Evolutionary conservation across 2,329 filamentous ascomycete species (phyloP).

Genomic region (Teratosphaeria zuluensis): DNA sequence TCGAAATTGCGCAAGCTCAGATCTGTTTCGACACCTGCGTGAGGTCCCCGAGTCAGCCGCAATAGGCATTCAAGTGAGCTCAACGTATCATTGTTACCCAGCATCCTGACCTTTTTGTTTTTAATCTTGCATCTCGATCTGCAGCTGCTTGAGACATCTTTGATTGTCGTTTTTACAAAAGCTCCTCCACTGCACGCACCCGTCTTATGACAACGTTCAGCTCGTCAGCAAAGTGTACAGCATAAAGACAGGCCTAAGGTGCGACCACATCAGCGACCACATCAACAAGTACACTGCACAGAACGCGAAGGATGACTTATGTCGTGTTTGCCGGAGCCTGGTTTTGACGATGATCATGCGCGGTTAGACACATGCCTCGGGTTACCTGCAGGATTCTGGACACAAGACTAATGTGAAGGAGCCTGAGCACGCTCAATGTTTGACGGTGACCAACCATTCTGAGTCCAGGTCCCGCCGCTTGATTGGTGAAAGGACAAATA

Average conservation of each 20-base stretch:
- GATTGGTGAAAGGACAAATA: neutral
- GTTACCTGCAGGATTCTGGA: neutral
- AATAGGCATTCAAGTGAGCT: neutral
- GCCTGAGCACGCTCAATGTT: neutral
- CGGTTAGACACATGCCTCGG: neutral
- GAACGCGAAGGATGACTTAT: slow-evolving; percentile 2
- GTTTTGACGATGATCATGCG: slow-evolving; percentile 2
- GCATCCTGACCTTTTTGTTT: neutral
- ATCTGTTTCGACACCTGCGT: neutral
- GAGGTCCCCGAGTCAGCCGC: neutral
- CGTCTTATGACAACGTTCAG: neutral
- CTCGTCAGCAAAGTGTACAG: neutral
- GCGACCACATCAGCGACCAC: neutral
- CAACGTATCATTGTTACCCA: neutral
- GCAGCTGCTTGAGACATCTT: neutral
- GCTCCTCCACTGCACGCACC: neutral
- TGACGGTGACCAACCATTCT: neutral
- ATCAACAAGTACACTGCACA: neutral
- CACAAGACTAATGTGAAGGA: neutral
- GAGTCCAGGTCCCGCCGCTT: neutral
- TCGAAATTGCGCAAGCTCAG: neutral
- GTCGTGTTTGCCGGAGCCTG: slow-evolving; percentile 2
- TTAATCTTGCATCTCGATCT: neutral
- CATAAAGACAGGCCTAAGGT: slow-evolving; percentile 4
- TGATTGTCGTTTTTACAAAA: neutral